These are phyloP conservation scores for Carex sylvatica DNA, from an alignment of 202 grass and related monocot genomes.

Conservation along the genomic window DNA sequence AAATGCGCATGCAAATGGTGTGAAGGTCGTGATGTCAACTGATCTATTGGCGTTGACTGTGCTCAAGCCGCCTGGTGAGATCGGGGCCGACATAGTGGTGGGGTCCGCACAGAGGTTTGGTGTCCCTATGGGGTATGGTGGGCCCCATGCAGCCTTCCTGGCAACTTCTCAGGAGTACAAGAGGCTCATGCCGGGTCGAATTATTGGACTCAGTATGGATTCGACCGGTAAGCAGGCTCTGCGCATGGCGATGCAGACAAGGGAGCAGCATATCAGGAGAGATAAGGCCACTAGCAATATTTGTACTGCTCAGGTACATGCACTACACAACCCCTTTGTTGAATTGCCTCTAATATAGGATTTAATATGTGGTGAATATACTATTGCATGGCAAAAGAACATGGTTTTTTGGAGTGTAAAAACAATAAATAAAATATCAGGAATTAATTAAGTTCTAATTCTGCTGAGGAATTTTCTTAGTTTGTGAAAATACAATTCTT, in stretches of 20 bases:
- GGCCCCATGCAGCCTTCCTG: constrained; percentile 90
- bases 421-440: not conserved
- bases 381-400: not conserved
- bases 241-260: constrained; percentile 97
- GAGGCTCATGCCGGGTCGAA: constrained; percentile 85
- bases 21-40: constrained; percentile 95
- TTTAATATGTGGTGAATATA: not conserved
- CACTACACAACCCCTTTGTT: constrained; percentile 31
- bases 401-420: not conserved
- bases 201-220: constrained; percentile 89
- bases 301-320: constrained; percentile 84
- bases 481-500: not conserved
- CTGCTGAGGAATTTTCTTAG: not conserved
- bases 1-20: constrained; percentile 75
- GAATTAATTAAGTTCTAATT: constrained; percentile 6
- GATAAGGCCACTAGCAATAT: constrained; percentile 99
- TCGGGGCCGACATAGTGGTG: constrained; percentile 86
- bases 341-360: not conserved
- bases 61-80: constrained; percentile 82
- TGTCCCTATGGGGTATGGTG: constrained; percentile 97
- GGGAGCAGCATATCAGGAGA: constrained; percentile 94
- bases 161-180: constrained; percentile 99
- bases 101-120: constrained; percentile 93
- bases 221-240: constrained; percentile 83
- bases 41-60: constrained; percentile 83